These are phyloP conservation scores for Pseudisothecium myosuroides DNA, from an alignment of 225 moss, liverwort and hornwort genomes.

Conservation along the genomic window DNA sequence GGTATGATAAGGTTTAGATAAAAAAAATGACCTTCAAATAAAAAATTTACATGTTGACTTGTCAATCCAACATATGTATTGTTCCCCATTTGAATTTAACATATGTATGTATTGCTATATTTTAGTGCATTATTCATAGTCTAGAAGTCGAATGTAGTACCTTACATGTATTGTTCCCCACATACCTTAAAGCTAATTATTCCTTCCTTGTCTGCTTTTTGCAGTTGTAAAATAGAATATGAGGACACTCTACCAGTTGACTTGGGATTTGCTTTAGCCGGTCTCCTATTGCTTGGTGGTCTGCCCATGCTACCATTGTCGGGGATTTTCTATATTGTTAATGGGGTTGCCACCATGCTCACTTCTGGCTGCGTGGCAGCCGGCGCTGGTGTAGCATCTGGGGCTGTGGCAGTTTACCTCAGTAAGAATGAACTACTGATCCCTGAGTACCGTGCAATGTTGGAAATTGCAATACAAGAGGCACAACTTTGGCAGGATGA, in stretches of 20 bases:
- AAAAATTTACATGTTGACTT: no score
- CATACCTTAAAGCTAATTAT: no score
- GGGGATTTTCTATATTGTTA: background rate
- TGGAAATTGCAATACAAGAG: background rate
- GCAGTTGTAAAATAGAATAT: background rate
- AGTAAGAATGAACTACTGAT: background rate
- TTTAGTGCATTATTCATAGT: no score
- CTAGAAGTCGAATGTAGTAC: background rate
- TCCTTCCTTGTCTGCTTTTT: background rate
- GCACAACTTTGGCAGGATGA: background rate
- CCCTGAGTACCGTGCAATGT: background rate
- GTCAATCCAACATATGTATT: no score
- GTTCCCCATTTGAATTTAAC: no score
- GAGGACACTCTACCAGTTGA: background rate
- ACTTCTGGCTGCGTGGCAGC: no score
- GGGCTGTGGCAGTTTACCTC: background rate
- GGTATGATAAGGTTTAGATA: no score
- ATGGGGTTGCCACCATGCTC: background rate
- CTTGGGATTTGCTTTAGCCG: background rate
- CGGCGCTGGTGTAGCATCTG: background rate
- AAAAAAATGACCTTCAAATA: no score
- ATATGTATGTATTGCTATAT: no score
- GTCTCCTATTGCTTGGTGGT: fast-evolving
- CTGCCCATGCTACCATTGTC: background rate
- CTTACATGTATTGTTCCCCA: background rate